Percentiles rank a stretch among this genome's conserved stretches.
Evolutionary conservation across 2,329 filamentous ascomycete genomes (phyloP).

Genomic region (Stemphylium vesicarium): DNA sequence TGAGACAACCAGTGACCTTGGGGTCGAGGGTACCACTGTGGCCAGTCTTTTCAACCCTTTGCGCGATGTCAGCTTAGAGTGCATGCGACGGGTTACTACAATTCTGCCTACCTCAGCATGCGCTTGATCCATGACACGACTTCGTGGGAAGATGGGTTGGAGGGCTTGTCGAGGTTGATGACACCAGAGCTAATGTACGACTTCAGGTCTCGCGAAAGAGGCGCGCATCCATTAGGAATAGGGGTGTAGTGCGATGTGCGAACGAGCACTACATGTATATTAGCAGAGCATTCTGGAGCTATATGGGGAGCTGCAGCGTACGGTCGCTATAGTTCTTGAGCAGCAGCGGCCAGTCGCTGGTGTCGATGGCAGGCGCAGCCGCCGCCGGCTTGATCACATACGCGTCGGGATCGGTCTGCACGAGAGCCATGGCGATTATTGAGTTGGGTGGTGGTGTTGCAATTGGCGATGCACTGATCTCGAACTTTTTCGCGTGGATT

Average conservation of each 20-base stretch:
- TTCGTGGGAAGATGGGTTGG: slow-evolving; percentile 97
- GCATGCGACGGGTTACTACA: not conserved
- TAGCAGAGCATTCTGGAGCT: slow-evolving; percentile 31
- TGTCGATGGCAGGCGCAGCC: slow-evolving; percentile 77
- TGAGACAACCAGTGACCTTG: slow-evolving; percentile 95
- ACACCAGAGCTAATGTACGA: slow-evolving; percentile 96
- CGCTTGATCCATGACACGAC: slow-evolving; percentile 99
- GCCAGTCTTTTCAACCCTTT: slow-evolving; percentile 90
- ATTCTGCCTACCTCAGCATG: slow-evolving; percentile 74
- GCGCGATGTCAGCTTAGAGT: slow-evolving; percentile 19
- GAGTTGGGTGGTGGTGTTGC: slow-evolving; percentile 30
- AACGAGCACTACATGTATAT: slow-evolving; percentile 71
- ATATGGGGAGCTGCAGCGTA: slow-evolving; percentile 59
- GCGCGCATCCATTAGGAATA: slow-evolving; percentile 90
- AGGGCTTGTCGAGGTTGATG: slow-evolving; percentile 97
- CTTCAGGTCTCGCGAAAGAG: slow-evolving; percentile 92
- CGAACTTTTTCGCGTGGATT: slow-evolving; percentile 32
- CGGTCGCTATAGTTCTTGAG: slow-evolving; percentile 95
- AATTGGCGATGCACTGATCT: slow-evolving; percentile 37
- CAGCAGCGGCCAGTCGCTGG: slow-evolving; percentile 89
- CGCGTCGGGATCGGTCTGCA: slow-evolving; percentile 62
- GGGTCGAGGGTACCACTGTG: slow-evolving; percentile 98
- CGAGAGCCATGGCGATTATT: slow-evolving; percentile 45
- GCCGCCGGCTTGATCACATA: slow-evolving; percentile 93
- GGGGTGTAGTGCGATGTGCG: slow-evolving; percentile 97